Evolutionary conservation across 2,329 filamentous ascomycete species (phyloP).

Genomic region (Ophiocordyceps australis): DNA sequence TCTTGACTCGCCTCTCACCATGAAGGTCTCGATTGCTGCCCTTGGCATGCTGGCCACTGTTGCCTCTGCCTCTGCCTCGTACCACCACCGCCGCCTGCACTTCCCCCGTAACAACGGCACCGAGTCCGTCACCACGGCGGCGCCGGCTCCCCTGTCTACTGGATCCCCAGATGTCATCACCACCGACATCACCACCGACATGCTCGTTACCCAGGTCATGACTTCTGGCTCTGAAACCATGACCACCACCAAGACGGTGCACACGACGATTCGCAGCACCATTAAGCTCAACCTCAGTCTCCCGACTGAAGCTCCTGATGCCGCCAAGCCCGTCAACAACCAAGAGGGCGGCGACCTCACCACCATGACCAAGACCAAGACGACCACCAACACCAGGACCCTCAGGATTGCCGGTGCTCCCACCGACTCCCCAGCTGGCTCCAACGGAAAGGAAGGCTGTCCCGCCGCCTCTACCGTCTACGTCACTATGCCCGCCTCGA

Average conservation of each 20-base stretch:
- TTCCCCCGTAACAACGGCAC: slow-evolving; percentile 12
- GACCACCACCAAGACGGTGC: slow-evolving; percentile 17
- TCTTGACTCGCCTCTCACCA: slow-evolving; percentile 15
- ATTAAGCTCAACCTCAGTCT: too few species aligned
- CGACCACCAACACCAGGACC: too few species aligned
- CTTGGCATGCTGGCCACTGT: slow-evolving; percentile 25
- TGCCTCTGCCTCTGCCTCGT: slow-evolving; percentile 15
- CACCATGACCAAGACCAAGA: too few species aligned
- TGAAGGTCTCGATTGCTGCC: slow-evolving; percentile 26
- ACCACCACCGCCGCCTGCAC: slow-evolving; percentile 15
- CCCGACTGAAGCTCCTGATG: neutral
- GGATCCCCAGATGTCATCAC: neutral
- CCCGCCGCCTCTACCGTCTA: slow-evolving; percentile 15
- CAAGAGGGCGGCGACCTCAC: slow-evolving; percentile 3
- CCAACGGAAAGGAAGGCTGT: slow-evolving; percentile 11
- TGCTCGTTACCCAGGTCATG: slow-evolving; percentile 1
- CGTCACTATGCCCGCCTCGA: slow-evolving; percentile 13
- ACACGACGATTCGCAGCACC: slow-evolving; percentile 14
- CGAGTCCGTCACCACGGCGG: slow-evolving; percentile 12
- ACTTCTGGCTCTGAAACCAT: slow-evolving; percentile 10
- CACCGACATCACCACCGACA: slow-evolving; percentile 2
- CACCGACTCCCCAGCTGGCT: slow-evolving; percentile 1
- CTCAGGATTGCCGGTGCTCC: slow-evolving; percentile 4
- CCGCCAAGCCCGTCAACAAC: neutral
- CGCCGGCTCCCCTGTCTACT: slow-evolving; percentile 5